Percentiles rank a stretch among this genome's conserved stretches.
Evolutionary conservation across 2,329 filamentous ascomycete species (phyloP).

Genomic region (Calonectria multiphialidica): DNA sequence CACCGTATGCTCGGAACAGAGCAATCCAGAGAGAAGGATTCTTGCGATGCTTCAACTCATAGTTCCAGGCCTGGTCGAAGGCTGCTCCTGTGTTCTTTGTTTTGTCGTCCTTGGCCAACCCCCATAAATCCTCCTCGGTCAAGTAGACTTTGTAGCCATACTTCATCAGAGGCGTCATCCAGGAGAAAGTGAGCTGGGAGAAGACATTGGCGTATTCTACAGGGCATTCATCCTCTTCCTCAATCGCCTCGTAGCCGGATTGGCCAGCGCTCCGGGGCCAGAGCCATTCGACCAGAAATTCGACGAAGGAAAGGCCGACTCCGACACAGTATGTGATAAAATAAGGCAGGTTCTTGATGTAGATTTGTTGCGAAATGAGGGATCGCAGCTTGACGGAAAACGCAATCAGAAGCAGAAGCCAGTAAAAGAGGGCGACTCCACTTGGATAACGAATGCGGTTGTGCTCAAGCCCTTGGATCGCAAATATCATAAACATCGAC

Average conservation of each 20-base stretch:
- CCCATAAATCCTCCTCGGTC: constrained; percentile 97
- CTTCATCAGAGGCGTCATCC: constrained; percentile 99
- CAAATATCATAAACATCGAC: constrained; percentile 80
- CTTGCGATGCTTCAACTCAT: constrained; percentile 78
- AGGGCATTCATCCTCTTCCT: constrained; percentile 74
- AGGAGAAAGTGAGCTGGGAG: constrained; percentile 92
- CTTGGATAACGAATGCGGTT: constrained; percentile 86
- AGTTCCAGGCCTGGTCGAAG: constrained; percentile 82
- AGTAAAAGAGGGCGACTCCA: constrained; percentile 91
- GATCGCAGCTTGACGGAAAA: constrained; percentile 88
- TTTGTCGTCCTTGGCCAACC: constrained; percentile 82
- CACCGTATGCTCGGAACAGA: constrained; percentile 85
- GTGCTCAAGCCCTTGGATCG: constrained; percentile 89
- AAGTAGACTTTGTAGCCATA: constrained; percentile 92
- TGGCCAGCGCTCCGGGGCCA: constrained; percentile 77
- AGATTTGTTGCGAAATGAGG: constrained; percentile 81
- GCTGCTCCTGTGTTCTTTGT: constrained; percentile 78
- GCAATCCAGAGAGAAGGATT: constrained; percentile 83
- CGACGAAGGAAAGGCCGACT: constrained; percentile 75
- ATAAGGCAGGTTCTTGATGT: constrained; percentile 75
- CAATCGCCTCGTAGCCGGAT: constrained; percentile 67
- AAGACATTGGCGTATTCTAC: constrained; percentile 95
- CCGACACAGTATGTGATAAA: constrained; percentile 82
- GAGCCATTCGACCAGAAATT: constrained; percentile 87
- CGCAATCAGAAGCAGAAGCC: constrained; percentile 86